Evolutionary conservation across 1,284 basidiomycete species (phyloP).

Genomic region (Cryptococcus jaspeensis): DNA sequence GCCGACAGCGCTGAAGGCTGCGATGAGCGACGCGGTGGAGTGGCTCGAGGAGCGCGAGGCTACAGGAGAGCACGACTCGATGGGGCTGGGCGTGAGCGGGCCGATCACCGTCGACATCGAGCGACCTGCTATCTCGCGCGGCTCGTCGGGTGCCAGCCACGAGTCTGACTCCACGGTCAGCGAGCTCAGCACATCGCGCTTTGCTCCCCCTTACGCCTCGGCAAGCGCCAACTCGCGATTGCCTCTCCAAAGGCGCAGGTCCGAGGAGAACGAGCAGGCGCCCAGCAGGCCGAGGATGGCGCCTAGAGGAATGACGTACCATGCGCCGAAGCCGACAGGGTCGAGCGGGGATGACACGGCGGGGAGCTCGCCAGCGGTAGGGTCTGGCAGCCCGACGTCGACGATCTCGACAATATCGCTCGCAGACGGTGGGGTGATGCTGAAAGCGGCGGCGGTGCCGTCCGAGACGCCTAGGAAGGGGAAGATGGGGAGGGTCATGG

Average conservation of each 20-base stretch:
- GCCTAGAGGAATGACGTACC: constrained; percentile 43
- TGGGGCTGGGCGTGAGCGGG: neutral
- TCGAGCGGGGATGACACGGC: constrained; percentile 11
- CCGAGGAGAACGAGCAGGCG: constrained; percentile 43
- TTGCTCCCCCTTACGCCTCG: constrained; percentile 1
- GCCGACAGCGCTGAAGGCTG: constrained; percentile 68
- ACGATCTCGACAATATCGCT: constrained; percentile 52
- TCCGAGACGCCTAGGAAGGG: constrained; percentile 49
- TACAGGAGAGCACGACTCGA: neutral
- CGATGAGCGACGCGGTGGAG: constrained; percentile 70
- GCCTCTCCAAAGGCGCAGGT: constrained; percentile 40
- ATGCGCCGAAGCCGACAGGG: constrained; percentile 21
- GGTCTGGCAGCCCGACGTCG: constrained; percentile 49
- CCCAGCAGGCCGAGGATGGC: constrained; percentile 38
- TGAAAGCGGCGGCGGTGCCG: constrained; percentile 50
- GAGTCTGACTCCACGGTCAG: constrained; percentile 33
- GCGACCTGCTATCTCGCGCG: constrained; percentile 34
- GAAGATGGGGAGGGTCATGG: constrained; percentile 61
- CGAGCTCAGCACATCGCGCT: constrained; percentile 22
- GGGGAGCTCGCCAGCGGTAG: constrained; percentile 16
- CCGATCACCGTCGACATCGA: constrained; percentile 5
- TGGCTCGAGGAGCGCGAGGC: constrained; percentile 51
- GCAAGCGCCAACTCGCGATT: constrained; percentile 14
- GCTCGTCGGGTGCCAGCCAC: constrained; percentile 28
- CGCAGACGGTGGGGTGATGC: constrained; percentile 55